Conservation (phyloP, 345 rosid genomes). For the Rhodomyrtus tomentosa region DNA sequence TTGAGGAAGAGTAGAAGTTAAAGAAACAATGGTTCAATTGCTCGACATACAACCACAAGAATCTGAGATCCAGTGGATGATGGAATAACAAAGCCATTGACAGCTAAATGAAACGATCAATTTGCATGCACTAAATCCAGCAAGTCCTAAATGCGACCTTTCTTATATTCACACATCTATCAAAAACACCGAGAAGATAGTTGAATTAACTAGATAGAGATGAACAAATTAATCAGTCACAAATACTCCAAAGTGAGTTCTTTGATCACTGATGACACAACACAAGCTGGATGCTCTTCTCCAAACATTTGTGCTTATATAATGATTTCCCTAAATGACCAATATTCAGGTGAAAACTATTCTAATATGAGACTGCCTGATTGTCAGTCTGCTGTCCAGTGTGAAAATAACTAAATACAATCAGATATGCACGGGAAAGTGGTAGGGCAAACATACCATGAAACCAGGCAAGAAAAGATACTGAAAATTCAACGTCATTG, state of each 20-base stretch:
- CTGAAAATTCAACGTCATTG: constrained; percentile 48
- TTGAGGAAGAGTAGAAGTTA: not conserved
- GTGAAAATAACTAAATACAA: not conserved
- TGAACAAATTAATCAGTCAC: not conserved
- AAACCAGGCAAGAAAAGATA: constrained; percentile 66
- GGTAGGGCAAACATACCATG: constrained; percentile 38
- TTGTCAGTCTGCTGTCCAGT: not conserved
- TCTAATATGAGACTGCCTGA: not conserved
- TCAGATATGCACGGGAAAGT: not conserved
- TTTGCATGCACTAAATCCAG: not conserved
- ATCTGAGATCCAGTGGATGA: not conserved
- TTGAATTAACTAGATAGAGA: not conserved
- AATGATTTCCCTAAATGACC: not conserved
- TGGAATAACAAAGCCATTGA: not conserved
- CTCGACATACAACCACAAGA: not conserved
- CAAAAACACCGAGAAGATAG: not conserved
- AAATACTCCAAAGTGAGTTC: not conserved
- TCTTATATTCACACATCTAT: not conserved
- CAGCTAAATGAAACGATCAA: not conserved
- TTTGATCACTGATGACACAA: not conserved
- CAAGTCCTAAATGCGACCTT: not conserved
- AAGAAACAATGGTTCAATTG: not conserved
- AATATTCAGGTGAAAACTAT: not conserved
- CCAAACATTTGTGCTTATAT: not conserved
- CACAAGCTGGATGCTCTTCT: not conserved